phyloP scores from a whole-genome alignment of 129 eudicot genomes.

The Artemisia tridentata region DNA sequence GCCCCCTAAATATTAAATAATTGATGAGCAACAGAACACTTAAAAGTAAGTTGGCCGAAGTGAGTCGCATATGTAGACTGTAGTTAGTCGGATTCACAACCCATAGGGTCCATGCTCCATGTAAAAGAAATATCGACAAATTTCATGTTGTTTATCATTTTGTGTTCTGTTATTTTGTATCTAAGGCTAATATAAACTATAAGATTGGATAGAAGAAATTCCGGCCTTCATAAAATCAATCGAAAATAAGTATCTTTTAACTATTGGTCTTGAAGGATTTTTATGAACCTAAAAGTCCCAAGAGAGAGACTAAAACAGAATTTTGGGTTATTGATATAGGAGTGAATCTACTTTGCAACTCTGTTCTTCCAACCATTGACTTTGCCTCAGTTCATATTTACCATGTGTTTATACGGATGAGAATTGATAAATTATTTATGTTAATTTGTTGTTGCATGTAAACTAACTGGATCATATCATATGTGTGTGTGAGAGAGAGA shows the following conservation, averaged over 20 bases:
- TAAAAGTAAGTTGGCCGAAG: too few relatives aligned
- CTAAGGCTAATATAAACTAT: slow-evolving; percentile 28
- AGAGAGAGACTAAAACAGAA: slow-evolving; percentile 53
- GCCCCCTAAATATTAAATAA: too few relatives aligned
- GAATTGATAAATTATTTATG: too few relatives aligned
- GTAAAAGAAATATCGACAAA: too few relatives aligned
- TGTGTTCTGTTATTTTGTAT: background rate
- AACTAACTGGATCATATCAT: background rate
- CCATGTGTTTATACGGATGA: slow-evolving; percentile 35
- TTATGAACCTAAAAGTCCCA: slow-evolving; percentile 79
- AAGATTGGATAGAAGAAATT: slow-evolving; percentile 98
- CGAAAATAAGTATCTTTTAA: slow-evolving; percentile 73
- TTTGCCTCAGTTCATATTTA: slow-evolving; percentile 94
- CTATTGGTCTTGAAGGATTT: slow-evolving; percentile 86
- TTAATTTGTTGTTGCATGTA: too few relatives aligned
- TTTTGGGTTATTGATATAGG: slow-evolving; percentile 83
- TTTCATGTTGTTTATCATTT: background rate
- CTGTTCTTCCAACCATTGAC: slow-evolving; percentile 68
- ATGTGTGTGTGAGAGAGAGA: too few relatives aligned
- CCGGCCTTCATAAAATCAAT: slow-evolving; percentile 68
- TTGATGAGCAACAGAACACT: too few relatives aligned
- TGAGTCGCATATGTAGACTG: too few relatives aligned
- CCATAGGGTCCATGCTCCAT: too few relatives aligned
- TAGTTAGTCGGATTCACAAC: too few relatives aligned
- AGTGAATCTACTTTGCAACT: slow-evolving; percentile 83